Evolutionary conservation across 2,329 filamentous ascomycete species (phyloP).

Genomic region (Trichoderma breve): DNA sequence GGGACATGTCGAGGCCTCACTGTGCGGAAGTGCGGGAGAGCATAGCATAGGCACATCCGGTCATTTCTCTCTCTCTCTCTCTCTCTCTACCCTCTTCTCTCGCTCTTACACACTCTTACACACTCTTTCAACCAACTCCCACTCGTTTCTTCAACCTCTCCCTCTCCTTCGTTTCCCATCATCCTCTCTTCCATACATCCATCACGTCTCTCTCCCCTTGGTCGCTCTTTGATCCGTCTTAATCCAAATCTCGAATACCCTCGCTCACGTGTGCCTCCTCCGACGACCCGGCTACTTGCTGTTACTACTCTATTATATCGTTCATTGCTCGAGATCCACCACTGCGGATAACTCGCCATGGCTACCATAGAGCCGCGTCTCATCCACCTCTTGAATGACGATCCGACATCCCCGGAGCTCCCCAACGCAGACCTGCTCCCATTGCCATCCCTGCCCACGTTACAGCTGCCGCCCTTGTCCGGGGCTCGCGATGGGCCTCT

Average conservation of each 20-base stretch:
- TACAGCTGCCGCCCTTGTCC: conserved; percentile 43
- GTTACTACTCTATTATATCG: conserved; percentile 2
- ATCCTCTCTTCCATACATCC: neutral
- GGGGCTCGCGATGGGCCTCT: conserved; percentile 40
- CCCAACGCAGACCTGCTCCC: conserved; percentile 36
- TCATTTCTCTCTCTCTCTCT: neutral
- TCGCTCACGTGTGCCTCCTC: neutral
- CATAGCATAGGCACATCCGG: neutral
- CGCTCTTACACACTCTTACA: neutral
- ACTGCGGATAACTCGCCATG: conserved; percentile 46
- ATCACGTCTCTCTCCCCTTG: neutral
- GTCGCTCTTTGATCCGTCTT: neutral
- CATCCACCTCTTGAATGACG: conserved; percentile 60
- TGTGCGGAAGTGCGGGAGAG: neutral
- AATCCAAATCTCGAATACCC: neutral
- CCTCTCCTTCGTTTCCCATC: conserved; percentile 18
- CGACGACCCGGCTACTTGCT: neutral
- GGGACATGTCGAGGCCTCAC: conserved; percentile 10
- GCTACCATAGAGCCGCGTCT: conserved; percentile 66
- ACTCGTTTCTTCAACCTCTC: neutral
- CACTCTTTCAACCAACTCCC: neutral
- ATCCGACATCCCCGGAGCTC: conserved; percentile 49
- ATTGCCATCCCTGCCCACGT: conserved; percentile 50
- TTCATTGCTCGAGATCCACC: conserved; percentile 28
- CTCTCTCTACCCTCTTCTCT: neutral